Evolutionary conservation across 148 eudicot species (phyloP), one percentile per base, ranked within the genome.

Genomic region (Limonium bicolor): DNA sequence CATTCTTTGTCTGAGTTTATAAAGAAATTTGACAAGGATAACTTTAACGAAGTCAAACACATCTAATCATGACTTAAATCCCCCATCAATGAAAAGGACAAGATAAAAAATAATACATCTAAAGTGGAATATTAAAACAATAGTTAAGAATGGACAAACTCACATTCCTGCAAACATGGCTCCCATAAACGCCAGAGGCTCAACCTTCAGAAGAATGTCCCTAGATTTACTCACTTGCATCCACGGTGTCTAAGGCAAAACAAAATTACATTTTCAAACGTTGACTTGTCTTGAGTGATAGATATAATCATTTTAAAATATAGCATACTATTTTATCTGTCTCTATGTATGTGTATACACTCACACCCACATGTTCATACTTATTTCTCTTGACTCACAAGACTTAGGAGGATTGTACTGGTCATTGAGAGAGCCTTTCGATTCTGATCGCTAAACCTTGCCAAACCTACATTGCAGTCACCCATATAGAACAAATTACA

Each of bases 161-260:
- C 47, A 62, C 73, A 68, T 58, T 58, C 68, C 73, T 51, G 62
- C 5, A 6, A 23, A 38, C 35, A 62, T 46, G 36, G 73, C 67
- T 24, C 48, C 34, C 37, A 62, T 29, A 62, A 68, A 68, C 33
- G 44, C 53, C 41, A 48, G 56, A 42, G 63, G 68, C 60, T 68
- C 63, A 24, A 68, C 61, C 63, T 42, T 24, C 67, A 68, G 41
- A 16, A 62, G 60, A 48, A 62, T 26, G 25, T 55, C 27, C 15
- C 68, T 46, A 11, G 73, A 58, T 7, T 62, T 62, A 51, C 73
- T 53, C 41, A 68, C 73, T 68, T 68, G 73, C 60, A 68, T 62
- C 73, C 73, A 68, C 22, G 73, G 73, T 58, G 64, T 57, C 73
- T 68, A 64, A 29, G 49, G 27, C 30, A 57, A 36, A 43, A 41